Base-by-base conservation (phyloP, 73 alveolate species). In the Uronychia setigera region DNA sequence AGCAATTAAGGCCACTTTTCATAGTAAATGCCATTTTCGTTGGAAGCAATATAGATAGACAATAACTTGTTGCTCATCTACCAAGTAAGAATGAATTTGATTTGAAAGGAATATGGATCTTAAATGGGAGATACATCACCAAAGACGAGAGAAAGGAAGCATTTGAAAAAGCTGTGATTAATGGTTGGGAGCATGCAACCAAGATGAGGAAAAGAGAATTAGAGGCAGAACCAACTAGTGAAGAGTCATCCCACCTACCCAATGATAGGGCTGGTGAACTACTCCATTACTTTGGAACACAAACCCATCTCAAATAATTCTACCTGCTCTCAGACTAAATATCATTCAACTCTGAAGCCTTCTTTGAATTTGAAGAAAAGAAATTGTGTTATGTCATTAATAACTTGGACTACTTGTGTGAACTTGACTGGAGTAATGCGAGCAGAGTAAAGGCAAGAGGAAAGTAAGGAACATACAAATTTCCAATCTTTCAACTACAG, bases 301-400 rank as follows among this genome's bases (percentile, higher is more conserved):
- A 46, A 19, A 46, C n/a, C 19, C 19, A 11, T 5, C n/a, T 46
- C n/a, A 46, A 46, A 19, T 19, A 46, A 19, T 46, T 46, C 67
- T 46, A 46, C 19, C 67, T 46, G 5, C 67, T 46, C 67, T 46
- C 67, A 11, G 67, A 46, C 5, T 11, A 46, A 5, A 46, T 46
- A 5, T 46, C 67, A 31, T 76, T 76, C 30, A 32, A 76, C 9
- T 13, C 29, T 28, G 81, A 76, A 76, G 59, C 29, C 9, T 76
- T 76, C 59, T 76, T 26, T 76, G 81, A 76, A 9, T 76, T 28
- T 76, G 81, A 76, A 30, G 81, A 76, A 27, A 76, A 76, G 27
- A 76, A 32, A 27, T 30, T 76, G 25, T 76, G 81, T 58, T 76
- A 76, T 27, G 31, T 76, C 58, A 76, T 76, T 9, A 26, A 28